Conservation (phyloP, 192 early-diverging fungal genomes). For the Coemansia umbellata region DNA sequence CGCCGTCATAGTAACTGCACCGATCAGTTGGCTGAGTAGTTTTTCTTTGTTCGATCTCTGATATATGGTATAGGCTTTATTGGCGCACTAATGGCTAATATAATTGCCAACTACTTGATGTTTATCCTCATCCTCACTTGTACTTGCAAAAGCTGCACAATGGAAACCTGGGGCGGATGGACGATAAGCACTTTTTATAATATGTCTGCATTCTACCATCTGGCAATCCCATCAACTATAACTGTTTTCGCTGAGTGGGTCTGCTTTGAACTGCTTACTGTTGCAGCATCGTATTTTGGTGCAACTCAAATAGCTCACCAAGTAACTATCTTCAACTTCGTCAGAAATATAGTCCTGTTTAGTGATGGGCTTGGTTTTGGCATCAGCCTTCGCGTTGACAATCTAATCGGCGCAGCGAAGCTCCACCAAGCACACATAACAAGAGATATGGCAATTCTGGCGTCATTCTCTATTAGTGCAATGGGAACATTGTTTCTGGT, state of each 20-base stretch:
- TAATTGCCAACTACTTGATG: slow-evolving; percentile 69
- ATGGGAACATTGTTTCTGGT: slow-evolving; percentile 52
- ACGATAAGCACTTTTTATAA: slow-evolving; percentile 57
- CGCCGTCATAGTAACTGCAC: slow-evolving; percentile 60
- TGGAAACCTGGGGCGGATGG: slow-evolving; percentile 74
- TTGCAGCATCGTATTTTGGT: slow-evolving; percentile 70
- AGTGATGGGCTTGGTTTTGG: slow-evolving; percentile 73
- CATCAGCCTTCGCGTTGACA: slow-evolving; percentile 71
- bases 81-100: slow-evolving; percentile 73
- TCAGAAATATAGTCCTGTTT: slow-evolving; percentile 64
- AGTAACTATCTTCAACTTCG: slow-evolving; percentile 62
- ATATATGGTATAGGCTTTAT: slow-evolving; percentile 63
- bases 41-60: too few relatives aligned
- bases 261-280: slow-evolving; percentile 62
- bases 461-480: slow-evolving; percentile 48
- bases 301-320: too few relatives aligned
- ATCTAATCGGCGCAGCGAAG: slow-evolving; percentile 58
- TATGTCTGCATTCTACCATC: slow-evolving; percentile 55
- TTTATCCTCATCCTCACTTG: slow-evolving; percentile 63
- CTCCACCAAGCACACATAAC: too few relatives aligned
- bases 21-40: slow-evolving; percentile 67
- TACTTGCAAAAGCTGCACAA: slow-evolving; percentile 32
- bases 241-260: slow-evolving; percentile 81
- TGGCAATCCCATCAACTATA: slow-evolving; percentile 72
- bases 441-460: slow-evolving; percentile 45